These are phyloP conservation scores for Fusarium metavorans DNA, from an alignment of 2,329 filamentous ascomycete genomes.

Conservation along the genomic window DNA sequence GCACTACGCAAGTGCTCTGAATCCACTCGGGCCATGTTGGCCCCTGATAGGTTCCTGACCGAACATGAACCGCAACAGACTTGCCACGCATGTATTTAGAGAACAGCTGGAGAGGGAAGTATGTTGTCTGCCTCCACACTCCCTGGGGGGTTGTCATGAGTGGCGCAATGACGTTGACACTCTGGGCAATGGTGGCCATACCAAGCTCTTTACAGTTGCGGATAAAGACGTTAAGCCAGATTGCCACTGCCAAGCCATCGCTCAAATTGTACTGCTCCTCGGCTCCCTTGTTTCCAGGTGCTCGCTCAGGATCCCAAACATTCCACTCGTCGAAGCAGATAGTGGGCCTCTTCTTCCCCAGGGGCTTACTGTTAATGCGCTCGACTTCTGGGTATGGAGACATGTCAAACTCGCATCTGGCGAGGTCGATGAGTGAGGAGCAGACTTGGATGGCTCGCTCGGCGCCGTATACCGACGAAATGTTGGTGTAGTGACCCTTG, in stretches of 20 bases:
- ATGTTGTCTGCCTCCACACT: background rate
- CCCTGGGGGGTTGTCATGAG: background rate
- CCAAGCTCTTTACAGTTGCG: background rate
- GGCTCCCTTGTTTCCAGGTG: background rate
- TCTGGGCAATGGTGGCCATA: background rate
- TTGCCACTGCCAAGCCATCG: background rate
- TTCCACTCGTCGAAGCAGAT: background rate
- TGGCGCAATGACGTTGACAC: background rate
- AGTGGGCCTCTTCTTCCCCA: background rate
- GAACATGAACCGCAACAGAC: background rate
- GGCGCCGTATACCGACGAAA: background rate
- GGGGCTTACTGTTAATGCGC: background rate
- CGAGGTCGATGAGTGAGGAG: background rate
- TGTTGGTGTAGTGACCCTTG: background rate
- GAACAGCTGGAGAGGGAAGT: background rate
- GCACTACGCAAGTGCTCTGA: background rate
- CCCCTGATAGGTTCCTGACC: background rate
- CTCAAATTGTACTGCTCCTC: background rate
- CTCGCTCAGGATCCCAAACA: background rate
- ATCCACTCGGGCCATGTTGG: background rate
- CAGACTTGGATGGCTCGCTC: background rate
- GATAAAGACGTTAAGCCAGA: background rate
- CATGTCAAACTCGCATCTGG: background rate
- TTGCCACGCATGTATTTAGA: background rate
- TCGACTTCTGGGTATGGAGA: background rate